Evolutionary conservation across 2,329 filamentous ascomycete species (phyloP).

Genomic region (Talaromyces atroroseus): DNA sequence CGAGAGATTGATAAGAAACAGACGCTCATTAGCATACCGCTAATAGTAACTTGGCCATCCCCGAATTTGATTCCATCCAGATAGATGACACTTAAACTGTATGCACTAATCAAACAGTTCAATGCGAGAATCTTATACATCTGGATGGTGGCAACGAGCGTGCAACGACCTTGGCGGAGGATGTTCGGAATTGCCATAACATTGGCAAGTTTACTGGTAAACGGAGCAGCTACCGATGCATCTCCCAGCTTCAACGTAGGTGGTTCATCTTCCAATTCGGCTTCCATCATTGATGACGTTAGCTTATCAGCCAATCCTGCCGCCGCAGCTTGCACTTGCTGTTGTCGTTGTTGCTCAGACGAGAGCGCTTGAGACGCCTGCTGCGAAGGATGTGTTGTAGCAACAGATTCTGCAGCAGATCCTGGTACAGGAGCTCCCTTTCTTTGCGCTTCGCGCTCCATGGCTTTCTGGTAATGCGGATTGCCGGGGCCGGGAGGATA

Average conservation of each 20-base stretch:
- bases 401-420: constrained; percentile 55
- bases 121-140: constrained; percentile 99
- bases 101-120: constrained; percentile 96
- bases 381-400: constrained; percentile 55
- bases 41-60: constrained; percentile 96
- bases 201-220: constrained; percentile 95
- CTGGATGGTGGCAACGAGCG: constrained; percentile 94
- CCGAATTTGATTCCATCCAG: constrained; percentile 99
- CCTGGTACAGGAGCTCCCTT: constrained; percentile 61
- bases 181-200: constrained; percentile 98
- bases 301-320: constrained; percentile 79
- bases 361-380: constrained; percentile 46
- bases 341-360: constrained; percentile 46
- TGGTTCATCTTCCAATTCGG: constrained; percentile 83
- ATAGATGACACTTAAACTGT: constrained; percentile 93
- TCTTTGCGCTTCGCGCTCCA: constrained; percentile 75
- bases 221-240: constrained; percentile 92
- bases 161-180: constrained; percentile 94
- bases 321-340: constrained; percentile 63
- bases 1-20: constrained; percentile 99
- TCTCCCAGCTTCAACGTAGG: constrained; percentile 96
- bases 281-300: constrained; percentile 81
- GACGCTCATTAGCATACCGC: constrained; percentile 98
- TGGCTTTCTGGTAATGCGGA: constrained; percentile 88
- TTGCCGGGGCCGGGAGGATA: constrained; percentile 88